A percentile compares a stretch with the other conserved stretches of the same genome.
Conservation (phyloP, 2,329 filamentous ascomycete species). For the Lecanicillium sp. region DNA sequence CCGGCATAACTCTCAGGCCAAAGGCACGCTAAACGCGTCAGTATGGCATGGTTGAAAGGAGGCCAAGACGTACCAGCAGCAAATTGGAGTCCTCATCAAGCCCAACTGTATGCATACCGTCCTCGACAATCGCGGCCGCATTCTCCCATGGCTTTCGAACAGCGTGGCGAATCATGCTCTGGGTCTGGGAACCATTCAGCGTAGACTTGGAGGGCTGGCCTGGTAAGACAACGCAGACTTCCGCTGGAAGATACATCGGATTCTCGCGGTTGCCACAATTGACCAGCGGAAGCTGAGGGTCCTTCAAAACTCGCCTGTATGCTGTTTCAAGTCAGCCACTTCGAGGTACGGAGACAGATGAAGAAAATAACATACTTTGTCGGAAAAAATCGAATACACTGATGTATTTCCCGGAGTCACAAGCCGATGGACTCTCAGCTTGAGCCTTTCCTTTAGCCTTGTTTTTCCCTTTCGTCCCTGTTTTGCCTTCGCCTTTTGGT, state of each 20-base stretch:
- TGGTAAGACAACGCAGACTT: conserved; percentile 46
- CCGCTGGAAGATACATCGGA: conserved; percentile 49
- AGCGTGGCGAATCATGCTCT: conserved; percentile 52
- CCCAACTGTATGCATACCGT: conserved; percentile 41
- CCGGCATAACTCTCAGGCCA: conserved; percentile 38
- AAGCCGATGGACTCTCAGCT: conserved; percentile 20
- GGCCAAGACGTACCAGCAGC: conserved; percentile 23
- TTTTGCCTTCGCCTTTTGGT: conserved; percentile 5
- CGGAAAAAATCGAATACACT: conserved; percentile 44
- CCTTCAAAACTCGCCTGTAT: conserved; percentile 24
- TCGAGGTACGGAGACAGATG: background rate
- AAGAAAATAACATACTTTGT: conserved; percentile 4
- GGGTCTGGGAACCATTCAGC: conserved; percentile 43
- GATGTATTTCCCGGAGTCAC: conserved; percentile 31
- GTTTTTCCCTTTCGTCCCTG: conserved; percentile 8
- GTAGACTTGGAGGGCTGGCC: conserved; percentile 45
- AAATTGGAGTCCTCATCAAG: conserved; percentile 28
- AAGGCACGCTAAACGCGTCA: conserved; percentile 31
- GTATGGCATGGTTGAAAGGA: conserved; percentile 6
- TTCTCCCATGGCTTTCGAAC: conserved; percentile 48
- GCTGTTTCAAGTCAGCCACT: conserved; percentile 13
- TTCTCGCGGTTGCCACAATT: conserved; percentile 48
- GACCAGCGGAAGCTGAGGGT: conserved; percentile 39
- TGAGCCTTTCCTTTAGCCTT: conserved; percentile 18
- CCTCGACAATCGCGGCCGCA: conserved; percentile 42